Evolutionary conservation across 1,284 basidiomycete species (phyloP), one percentile per base, ranked within the genome.

Genomic region (Kalmanozyma brasiliensis): DNA sequence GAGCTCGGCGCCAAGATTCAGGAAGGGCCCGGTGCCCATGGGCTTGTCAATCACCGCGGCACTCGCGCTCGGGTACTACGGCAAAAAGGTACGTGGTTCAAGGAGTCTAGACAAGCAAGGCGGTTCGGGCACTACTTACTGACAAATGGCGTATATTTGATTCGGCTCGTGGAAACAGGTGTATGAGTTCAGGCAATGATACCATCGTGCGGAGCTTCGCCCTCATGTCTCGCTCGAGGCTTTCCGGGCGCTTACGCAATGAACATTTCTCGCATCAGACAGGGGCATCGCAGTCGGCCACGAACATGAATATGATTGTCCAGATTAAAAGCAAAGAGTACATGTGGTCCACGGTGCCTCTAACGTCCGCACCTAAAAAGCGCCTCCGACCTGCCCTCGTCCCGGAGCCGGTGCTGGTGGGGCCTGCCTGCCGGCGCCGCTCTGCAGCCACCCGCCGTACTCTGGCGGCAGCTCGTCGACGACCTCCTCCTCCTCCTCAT

Each of bases 1-100:
- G n/a, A 91, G 91, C 9, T 92, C 91, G 3, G 80, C 89, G 34
- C 91, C 92, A 2, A 87, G 92, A 34, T 83, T 87, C 52, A 78
- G 85, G 30, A 92, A 91, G 80, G 91, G 90, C 0, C 91, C 91
- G 1, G 86, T 93, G 1, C 91, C 91, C 2, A 84, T 85, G n/a
- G 79, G 87, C 24, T 84, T 93, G 23, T 86, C 90, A 7, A 81
- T 87, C 42, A 88, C 90, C 2, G 88, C 89, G 4, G 85, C 88
- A 0, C 83, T 84, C 14, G 83, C 89, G 8, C 87, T 87, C 4
- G 75, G 85, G 34, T 93, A 93, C 83, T 93, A 93, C 72, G 90
- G 89, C 53, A 88, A 86, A 74, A 69, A 73, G 68, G 73, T 77
- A 41, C 1, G 59, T 52, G 14, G 9, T 8, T n/a, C 23, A 16